Base-by-base conservation (phyloP, 371 early-diverging fungal genomes). In the Mucor piriformis region DNA sequence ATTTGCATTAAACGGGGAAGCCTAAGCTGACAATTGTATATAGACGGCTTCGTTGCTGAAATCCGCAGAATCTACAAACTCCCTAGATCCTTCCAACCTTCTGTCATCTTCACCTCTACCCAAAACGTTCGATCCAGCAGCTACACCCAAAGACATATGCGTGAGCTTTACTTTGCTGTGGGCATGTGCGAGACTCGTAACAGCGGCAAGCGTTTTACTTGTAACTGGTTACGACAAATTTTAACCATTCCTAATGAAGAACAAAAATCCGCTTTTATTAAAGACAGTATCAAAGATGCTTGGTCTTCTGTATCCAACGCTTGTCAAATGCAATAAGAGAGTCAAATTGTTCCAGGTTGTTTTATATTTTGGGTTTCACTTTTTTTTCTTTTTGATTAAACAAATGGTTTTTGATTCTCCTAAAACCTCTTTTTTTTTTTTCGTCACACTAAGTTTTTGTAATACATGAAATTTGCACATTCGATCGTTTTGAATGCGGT, bases 381-480 rank as follows among this genome's bases (percentile, higher is more conserved):
- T 40, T 43, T 42, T 54, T 40, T 43, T 42, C 40, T 2, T 33
- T 56, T 34, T 18, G 18, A 3, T 5, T 8, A 38, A 38, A 38
- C n/a, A 42, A 37, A 11, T 37, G 6, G 6, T 12, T 37, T 47
- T 48, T 13, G 6, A 13, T 20, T 32, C 27, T 54, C 16, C 29
- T 42, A 43, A n/a, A 42, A 25, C n/a, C 35, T 24, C 13, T n/a
- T n/a, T 23, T 13, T 38, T 18, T 44, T 44, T 44, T 6, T 27
- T n/a, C 8, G 21, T 21, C 20, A 48, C 24, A 18, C 18, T 32
- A 7, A 38, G 16, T 40, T 40, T n/a, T 16, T n/a, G 10, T 16
- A 6, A n/a, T 43, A 21, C 56, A 94, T 95, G 94, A 95, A 95
- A 81, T 95, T 95, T 67, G 89, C 92, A 6, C 92, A 91, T 75